These are phyloP conservation scores for Apophysomyces ossiformis DNA, from an alignment of 371 early-diverging fungal genomes.

Conservation along the genomic window DNA sequence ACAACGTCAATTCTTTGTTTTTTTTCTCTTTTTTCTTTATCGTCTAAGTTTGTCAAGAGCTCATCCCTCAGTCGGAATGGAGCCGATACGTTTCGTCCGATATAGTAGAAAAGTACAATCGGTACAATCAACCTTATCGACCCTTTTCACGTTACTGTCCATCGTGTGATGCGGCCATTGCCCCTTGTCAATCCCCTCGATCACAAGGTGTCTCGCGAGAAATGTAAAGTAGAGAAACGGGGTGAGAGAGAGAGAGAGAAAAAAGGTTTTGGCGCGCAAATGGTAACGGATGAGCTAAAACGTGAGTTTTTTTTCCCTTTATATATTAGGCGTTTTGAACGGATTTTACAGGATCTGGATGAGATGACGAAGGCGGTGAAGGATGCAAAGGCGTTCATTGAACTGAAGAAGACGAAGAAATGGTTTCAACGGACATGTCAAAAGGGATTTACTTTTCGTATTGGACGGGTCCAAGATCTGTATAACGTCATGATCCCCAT, in stretches of 20 bases:
- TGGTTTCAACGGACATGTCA: constrained; percentile 30
- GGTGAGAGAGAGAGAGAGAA: neutral
- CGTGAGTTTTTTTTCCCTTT: constrained; percentile 10
- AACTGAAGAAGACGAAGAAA: neutral
- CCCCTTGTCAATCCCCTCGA: constrained; percentile 46
- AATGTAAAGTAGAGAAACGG: constrained; percentile 15
- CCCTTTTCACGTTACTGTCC: constrained; percentile 61
- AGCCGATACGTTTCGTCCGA: constrained; percentile 47
- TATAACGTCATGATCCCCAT: constrained; percentile 40
- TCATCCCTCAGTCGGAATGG: constrained; percentile 64
- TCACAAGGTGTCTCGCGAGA: constrained; percentile 36
- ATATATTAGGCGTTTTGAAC: constrained; percentile 4
- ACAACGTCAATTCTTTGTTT: neutral
- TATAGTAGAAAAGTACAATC: constrained; percentile 55
- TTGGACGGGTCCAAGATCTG: constrained; percentile 41
- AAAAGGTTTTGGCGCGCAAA: neutral
- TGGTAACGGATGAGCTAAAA: neutral
- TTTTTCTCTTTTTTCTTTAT: constrained; percentile 5
- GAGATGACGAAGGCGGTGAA: constrained; percentile 5
- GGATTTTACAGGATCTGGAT: constrained; percentile 10
- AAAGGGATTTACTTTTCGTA: constrained; percentile 32
- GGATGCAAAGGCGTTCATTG: neutral
- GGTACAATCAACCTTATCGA: constrained; percentile 69
- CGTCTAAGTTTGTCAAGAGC: constrained; percentile 61
- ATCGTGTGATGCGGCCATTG: constrained; percentile 49